Evolutionary conservation across 2,329 filamentous ascomycete genomes (phyloP).

Genomic region (Xylariaceae sp.): DNA sequence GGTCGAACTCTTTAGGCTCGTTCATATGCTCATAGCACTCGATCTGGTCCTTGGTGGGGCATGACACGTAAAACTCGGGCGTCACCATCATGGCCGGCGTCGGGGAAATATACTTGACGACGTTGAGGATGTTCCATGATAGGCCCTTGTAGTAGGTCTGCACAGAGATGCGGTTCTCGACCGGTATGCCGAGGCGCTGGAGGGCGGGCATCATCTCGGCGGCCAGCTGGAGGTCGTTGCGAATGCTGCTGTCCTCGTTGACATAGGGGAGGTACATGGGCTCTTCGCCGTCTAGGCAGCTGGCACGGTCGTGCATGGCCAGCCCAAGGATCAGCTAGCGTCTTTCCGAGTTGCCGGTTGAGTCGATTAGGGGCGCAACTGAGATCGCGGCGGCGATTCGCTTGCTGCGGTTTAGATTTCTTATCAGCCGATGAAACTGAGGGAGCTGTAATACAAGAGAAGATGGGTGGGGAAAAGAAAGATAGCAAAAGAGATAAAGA

Average conservation of each 20-base stretch:
- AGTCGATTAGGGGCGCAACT: slow-evolving; percentile 5
- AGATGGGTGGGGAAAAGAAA: too few species aligned
- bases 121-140: slow-evolving; percentile 3
- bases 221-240: neutral
- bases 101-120: slow-evolving; percentile 2
- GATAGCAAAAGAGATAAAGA: too few species aligned
- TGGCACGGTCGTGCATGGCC: slow-evolving; percentile 4
- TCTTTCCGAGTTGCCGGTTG: slow-evolving; percentile 2
- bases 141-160: slow-evolving; percentile 3
- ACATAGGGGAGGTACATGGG: slow-evolving; percentile 5
- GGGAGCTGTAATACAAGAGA: too few species aligned
- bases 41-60: neutral
- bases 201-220: slow-evolving; percentile 10
- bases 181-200: neutral
- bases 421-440: too few species aligned
- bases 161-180: slow-evolving; percentile 4
- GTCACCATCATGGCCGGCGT: slow-evolving; percentile 7
- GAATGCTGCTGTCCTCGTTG: slow-evolving; percentile 6
- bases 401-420: too few species aligned
- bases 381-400: too few species aligned
- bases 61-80: slow-evolving; percentile 2
- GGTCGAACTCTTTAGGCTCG: neutral
- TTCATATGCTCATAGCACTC: slow-evolving; percentile 1
- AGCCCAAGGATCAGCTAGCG: slow-evolving; percentile 3
- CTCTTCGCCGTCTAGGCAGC: slow-evolving; percentile 1